These are phyloP conservation scores for Phytopythium aichiense DNA, from an alignment of 352 stramenopile species.

Conservation along the genomic window DNA sequence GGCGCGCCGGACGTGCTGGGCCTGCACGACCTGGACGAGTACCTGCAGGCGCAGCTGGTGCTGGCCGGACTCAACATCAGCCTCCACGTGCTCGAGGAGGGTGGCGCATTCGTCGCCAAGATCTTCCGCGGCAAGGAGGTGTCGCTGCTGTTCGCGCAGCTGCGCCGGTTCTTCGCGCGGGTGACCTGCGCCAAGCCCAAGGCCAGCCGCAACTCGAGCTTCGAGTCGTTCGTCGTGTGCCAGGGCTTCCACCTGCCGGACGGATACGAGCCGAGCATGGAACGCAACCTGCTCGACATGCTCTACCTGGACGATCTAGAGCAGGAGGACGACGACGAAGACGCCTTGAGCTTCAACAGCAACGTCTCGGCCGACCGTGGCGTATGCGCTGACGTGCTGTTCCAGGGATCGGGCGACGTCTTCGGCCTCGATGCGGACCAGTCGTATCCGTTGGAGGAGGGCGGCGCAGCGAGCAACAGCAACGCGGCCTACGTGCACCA, in stretches of 20 bases:
- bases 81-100: conserved; percentile 63
- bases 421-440: conserved; percentile 82
- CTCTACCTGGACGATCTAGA: conserved; percentile 50
- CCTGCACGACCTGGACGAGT: conserved; percentile 79
- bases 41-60: conserved; percentile 77
- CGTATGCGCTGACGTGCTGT: conserved; percentile 57
- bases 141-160: conserved; percentile 64
- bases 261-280: conserved; percentile 56
- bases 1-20: conserved; percentile 97
- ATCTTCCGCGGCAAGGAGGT: conserved; percentile 83
- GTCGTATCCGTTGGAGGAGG: conserved; percentile 72
- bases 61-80: conserved; percentile 79
- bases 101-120: conserved; percentile 82
- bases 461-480: conserved; percentile 5
- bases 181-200: conserved; percentile 85
- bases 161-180: conserved; percentile 60
- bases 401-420: conserved; percentile 69
- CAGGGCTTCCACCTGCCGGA: conserved; percentile 51
- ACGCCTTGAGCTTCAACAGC: conserved; percentile 11
- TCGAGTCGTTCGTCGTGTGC: conserved; percentile 82
- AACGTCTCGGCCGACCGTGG: conserved; percentile 33
- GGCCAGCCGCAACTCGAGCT: conserved; percentile 79
- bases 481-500: conserved; percentile 52
- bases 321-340: conserved; percentile 18
- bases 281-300: conserved; percentile 66